A percentile compares a stretch with the other conserved stretches of the same genome.
These are phyloP conservation scores for Talaromyces nanjingensis DNA, from an alignment of 495 filamentous ascomycete genomes.

Conservation along the genomic window DNA sequence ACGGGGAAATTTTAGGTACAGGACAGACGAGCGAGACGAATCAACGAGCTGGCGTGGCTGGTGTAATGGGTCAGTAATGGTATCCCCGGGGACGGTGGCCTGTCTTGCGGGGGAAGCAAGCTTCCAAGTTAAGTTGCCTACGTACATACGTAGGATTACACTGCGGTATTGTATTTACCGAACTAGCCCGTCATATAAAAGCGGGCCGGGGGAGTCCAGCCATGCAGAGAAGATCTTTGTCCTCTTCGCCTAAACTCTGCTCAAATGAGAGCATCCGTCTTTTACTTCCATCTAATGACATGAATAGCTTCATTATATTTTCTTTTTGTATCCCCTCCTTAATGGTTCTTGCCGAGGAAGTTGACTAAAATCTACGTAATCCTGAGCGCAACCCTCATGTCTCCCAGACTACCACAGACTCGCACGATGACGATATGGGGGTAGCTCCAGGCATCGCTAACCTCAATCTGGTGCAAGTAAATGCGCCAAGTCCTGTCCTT, in stretches of 20 bases:
- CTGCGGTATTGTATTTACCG: neutral
- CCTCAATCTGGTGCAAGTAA: neutral
- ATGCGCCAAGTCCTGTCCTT: neutral
- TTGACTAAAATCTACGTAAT: neutral
- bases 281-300: neutral
- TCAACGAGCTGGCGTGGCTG: neutral
- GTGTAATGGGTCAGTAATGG: neutral
- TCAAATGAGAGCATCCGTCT: neutral
- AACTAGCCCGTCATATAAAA: neutral
- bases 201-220: neutral
- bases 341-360: neutral
- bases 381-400: neutral
- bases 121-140: neutral
- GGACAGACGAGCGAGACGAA: neutral
- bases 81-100: neutral
- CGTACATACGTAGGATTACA: neutral
- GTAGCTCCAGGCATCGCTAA: neutral
- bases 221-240: neutral
- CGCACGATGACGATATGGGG: neutral
- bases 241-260: neutral
- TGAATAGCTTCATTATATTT: neutral
- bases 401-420: neutral
- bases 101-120: neutral
- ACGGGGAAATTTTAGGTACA: neutral
- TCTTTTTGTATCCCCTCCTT: neutral